Evolutionary conservation across 2,329 filamentous ascomycete species (phyloP), one percentile per base, ranked within the genome.

Genomic region (Huntiella moniliformis): DNA sequence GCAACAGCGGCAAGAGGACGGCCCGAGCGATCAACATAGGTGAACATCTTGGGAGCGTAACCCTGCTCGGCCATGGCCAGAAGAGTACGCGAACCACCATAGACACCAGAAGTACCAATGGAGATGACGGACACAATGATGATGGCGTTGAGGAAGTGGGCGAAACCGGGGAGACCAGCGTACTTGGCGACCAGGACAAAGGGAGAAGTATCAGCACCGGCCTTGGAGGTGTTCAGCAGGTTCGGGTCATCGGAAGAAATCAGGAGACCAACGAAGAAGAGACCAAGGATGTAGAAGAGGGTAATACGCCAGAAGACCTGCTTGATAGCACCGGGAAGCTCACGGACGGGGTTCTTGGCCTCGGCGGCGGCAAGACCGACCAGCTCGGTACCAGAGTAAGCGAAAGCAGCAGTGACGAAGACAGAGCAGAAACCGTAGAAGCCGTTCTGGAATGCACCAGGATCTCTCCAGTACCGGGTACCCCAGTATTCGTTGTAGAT

Each of bases 271-370:
- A 69, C 61, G 37, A 68, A 65, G 47, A 65, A 65, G n/a, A 70
- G 61, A 36, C 66, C 66, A 0, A 70, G 52, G 35, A 70, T 56
- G 52, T 69, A 70, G 54, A 70, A 70, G 37, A 68, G 56, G n/a
- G 64, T 65, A 52, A 69, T 67, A 56, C 67, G 64, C 66, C 66
- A 68, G 53, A 68, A 69, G 31, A 69, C 80, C 60, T 88, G 82
- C 64, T 86, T 88, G 55, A 86, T 75, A 2, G 84, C 83, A 16
- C 75, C 78, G 0, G 84, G 84, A 0, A 92, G 68, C 0, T 77
- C 73, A 57, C 82, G 76, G 51, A 74, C 69, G 1, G 79, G 79
- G 55, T 82, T 80, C 3, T 58, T 61, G 0, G 77, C 73, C 60
- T 83, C 79, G 10, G 78, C 79, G 3, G 79, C 79, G 4, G 77